Conservation (phyloP, 495 filamentous ascomycete species). For the Penicillium riverlandense region DNA sequence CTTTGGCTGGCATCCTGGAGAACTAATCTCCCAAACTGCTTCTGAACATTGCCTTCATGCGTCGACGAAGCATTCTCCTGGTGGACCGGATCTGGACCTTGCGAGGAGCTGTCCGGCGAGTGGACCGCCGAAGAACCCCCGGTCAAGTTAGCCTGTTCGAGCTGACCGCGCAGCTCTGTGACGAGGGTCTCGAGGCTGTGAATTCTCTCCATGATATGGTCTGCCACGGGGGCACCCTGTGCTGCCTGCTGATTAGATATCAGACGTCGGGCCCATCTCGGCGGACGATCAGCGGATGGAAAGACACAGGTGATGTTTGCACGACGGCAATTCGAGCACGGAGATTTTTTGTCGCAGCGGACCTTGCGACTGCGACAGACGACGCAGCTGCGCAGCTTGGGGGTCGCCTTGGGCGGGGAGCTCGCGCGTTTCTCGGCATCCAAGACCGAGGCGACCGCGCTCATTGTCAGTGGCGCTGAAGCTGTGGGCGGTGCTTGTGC, state of each 20-base stretch:
- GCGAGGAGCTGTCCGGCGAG: slow-evolving; percentile 10
- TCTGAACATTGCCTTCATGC: slow-evolving; percentile 12
- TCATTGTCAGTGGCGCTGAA: neutral
- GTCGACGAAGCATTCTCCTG: neutral
- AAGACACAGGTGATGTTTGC: slow-evolving; percentile 52
- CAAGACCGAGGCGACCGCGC: slow-evolving; percentile 12
- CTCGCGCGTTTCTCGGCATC: slow-evolving; percentile 30
- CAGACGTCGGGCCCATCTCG: slow-evolving; percentile 47
- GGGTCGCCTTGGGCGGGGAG: slow-evolving; percentile 7
- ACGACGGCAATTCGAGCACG: slow-evolving; percentile 59
- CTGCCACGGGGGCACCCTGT: slow-evolving; percentile 18
- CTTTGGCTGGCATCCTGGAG: slow-evolving; percentile 31
- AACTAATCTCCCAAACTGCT: slow-evolving; percentile 35
- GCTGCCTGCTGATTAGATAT: neutral
- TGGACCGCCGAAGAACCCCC: slow-evolving; percentile 7
- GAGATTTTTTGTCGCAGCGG: slow-evolving; percentile 60
- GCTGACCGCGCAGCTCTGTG: slow-evolving; percentile 45
- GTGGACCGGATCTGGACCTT: neutral
- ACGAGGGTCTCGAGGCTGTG: slow-evolving; percentile 47
- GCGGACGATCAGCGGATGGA: slow-evolving; percentile 37
- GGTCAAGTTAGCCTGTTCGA: slow-evolving; percentile 33
- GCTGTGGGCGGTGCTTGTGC: slow-evolving; percentile 4
- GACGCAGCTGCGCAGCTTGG: slow-evolving; percentile 47
- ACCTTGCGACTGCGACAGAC: slow-evolving; percentile 56
- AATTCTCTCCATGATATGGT: slow-evolving; percentile 45